Conservation (phyloP, 2,329 filamentous ascomycete species). For the Colletotrichum horii region DNA sequence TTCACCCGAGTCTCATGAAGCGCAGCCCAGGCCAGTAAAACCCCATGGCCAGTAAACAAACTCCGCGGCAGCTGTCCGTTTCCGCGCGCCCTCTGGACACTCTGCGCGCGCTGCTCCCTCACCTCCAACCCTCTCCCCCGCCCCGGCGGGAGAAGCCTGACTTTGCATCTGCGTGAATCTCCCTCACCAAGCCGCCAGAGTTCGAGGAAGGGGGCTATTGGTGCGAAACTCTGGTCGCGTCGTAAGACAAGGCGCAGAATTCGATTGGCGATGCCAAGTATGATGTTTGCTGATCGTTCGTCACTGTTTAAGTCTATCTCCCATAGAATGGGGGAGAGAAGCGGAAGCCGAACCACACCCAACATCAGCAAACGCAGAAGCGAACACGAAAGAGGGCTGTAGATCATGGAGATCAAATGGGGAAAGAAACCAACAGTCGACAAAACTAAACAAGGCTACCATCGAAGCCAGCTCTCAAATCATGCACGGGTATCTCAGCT, state of each 20-base stretch:
- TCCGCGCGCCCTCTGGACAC: neutral
- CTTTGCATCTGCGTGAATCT: neutral
- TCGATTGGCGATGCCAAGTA: neutral
- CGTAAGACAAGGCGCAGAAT: neutral
- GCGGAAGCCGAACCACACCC: neutral
- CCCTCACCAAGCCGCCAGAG: neutral
- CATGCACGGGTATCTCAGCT: conserved; percentile 16
- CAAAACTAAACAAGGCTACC: neutral
- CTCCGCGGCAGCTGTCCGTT: neutral
- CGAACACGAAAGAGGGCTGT: neutral
- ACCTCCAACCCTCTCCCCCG: neutral
- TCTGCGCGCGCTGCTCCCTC: neutral
- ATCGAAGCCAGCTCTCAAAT: neutral
- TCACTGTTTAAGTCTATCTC: neutral
- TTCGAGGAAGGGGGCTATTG: neutral
- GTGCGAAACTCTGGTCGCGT: neutral
- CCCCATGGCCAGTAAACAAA: neutral
- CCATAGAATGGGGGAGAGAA: neutral
- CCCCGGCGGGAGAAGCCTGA: neutral
- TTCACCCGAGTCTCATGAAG: neutral
- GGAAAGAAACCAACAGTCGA: neutral
- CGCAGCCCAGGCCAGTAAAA: neutral
- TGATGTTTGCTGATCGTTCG: neutral
- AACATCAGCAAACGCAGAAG: neutral
- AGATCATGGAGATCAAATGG: neutral